These are phyloP conservation scores for Dothidotthia symphoricarpi DNA, from an alignment of 2,329 filamentous ascomycete species.

Conservation along the genomic window DNA sequence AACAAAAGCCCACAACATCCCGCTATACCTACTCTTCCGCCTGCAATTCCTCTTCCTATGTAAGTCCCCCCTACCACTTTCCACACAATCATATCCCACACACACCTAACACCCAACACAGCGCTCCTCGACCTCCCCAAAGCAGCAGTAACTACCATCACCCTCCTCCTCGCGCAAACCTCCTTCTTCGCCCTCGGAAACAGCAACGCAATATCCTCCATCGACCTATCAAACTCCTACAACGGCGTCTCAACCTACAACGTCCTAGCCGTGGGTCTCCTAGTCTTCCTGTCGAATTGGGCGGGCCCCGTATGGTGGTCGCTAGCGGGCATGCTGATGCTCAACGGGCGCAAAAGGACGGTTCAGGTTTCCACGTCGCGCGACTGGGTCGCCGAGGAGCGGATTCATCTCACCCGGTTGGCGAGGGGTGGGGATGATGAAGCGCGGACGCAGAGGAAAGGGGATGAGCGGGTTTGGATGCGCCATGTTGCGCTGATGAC, in stretches of 20 bases:
- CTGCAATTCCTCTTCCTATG: slow-evolving; percentile 57
- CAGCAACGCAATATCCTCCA: slow-evolving; percentile 91
- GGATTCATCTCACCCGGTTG: slow-evolving; percentile 24
- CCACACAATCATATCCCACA: neutral
- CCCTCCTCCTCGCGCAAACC: slow-evolving; percentile 73
- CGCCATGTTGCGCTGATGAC: slow-evolving; percentile 65
- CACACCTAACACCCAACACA: slow-evolving; percentile 6
- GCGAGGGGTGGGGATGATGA: slow-evolving; percentile 16
- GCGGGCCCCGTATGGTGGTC: slow-evolving; percentile 88
- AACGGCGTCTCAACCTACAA: slow-evolving; percentile 86
- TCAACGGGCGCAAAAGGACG: slow-evolving; percentile 26
- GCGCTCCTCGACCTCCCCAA: slow-evolving; percentile 49
- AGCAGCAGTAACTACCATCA: slow-evolving; percentile 63
- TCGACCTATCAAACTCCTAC: slow-evolving; percentile 92
- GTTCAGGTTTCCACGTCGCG: slow-evolving; percentile 17
- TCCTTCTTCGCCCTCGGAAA: slow-evolving; percentile 90
- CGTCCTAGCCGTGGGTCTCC: slow-evolving; percentile 71
- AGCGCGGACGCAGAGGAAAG: slow-evolving; percentile 7
- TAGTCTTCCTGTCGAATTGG: slow-evolving; percentile 92
- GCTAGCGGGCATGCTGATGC: slow-evolving; percentile 59
- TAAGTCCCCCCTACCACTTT: slow-evolving; percentile 39
- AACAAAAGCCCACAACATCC: slow-evolving; percentile 79
- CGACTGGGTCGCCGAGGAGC: slow-evolving; percentile 34
- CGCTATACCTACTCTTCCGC: slow-evolving; percentile 75
- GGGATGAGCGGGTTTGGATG: slow-evolving; percentile 13